Conservation (phyloP, 441 rosid species). For the Pelargonium myrrhifolium region DNA sequence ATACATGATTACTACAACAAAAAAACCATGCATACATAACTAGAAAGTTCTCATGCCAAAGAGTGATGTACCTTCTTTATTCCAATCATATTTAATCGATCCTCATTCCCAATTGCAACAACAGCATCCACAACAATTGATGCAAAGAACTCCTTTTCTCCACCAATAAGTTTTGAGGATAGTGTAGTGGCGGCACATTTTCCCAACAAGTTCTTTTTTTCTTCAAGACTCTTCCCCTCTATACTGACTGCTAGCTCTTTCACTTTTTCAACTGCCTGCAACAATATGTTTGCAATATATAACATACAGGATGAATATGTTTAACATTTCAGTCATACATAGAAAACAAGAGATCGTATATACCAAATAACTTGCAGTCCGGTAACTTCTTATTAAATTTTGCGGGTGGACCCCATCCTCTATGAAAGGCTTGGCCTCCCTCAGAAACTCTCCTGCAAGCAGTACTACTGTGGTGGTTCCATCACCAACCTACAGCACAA, state of each 20-base stretch:
- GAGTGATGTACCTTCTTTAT: constrained; percentile 60
- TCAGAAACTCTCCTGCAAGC: constrained; percentile 87
- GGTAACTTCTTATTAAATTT: constrained; percentile 80
- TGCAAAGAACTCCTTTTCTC: constrained; percentile 94
- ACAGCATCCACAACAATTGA: constrained; percentile 95
- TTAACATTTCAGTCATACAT: neutral
- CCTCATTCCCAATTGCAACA: constrained; percentile 69
- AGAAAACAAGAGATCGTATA: constrained; percentile 2
- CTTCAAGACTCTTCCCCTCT: constrained; percentile 87
- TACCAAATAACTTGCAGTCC: constrained; percentile 71
- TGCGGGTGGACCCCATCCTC: constrained; percentile 97
- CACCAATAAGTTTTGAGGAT: constrained; percentile 92
- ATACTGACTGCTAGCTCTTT: constrained; percentile 81
- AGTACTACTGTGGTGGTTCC: constrained; percentile 98
- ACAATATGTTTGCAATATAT: neutral
- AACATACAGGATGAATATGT: neutral
- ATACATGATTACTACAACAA: neutral
- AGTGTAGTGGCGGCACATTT: constrained; percentile 97
- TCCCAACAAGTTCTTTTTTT: constrained; percentile 75
- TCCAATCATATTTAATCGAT: constrained; percentile 79
- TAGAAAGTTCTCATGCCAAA: neutral
- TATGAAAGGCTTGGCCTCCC: constrained; percentile 91
- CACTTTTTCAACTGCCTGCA: constrained; percentile 76
- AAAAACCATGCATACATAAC: neutral
- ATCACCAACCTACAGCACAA: constrained; percentile 69